phyloP scores from a whole-genome alignment of 176 grass and related monocot species.

The Aegilops tauschii region DNA sequence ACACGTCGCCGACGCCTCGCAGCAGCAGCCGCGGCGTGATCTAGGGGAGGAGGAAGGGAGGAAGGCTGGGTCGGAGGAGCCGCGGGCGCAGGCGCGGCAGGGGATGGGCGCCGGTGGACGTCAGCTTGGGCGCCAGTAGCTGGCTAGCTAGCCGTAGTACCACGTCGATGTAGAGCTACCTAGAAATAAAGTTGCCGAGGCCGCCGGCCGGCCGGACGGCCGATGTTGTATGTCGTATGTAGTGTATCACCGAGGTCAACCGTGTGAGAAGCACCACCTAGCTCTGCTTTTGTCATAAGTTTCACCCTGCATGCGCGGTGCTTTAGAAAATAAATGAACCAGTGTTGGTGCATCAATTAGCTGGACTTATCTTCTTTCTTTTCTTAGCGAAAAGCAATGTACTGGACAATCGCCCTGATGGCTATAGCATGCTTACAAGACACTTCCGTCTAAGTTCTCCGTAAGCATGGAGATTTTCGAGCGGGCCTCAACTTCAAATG shows the following conservation, averaged over 20 bases:
- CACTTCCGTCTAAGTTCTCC: too few relatives aligned
- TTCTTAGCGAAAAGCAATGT: too few relatives aligned
- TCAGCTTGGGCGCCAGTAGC: constrained; percentile 3
- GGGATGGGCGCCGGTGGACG: constrained; percentile 25
- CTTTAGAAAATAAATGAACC: neutral
- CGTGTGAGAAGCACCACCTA: neutral
- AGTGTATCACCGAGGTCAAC: neutral
- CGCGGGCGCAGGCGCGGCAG: neutral
- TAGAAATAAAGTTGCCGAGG: neutral
- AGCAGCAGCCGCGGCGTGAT: neutral
- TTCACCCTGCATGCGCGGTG: neutral
- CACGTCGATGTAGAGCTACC: neutral
- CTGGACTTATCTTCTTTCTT: neutral
- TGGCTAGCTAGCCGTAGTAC: neutral
- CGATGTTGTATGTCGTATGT: neutral
- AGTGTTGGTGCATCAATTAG: neutral
- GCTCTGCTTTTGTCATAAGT: neutral
- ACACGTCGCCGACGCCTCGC: neutral
- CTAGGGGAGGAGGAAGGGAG: neutral
- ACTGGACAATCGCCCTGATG: too few relatives aligned
- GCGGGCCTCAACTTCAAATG: too few relatives aligned
- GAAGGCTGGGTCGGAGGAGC: neutral
- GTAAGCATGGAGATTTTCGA: too few relatives aligned
- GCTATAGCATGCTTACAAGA: too few relatives aligned
- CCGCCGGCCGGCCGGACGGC: neutral